phyloP scores from a whole-genome alignment of 805 yeast genomes.

The Cyberlindnera americana region DNA sequence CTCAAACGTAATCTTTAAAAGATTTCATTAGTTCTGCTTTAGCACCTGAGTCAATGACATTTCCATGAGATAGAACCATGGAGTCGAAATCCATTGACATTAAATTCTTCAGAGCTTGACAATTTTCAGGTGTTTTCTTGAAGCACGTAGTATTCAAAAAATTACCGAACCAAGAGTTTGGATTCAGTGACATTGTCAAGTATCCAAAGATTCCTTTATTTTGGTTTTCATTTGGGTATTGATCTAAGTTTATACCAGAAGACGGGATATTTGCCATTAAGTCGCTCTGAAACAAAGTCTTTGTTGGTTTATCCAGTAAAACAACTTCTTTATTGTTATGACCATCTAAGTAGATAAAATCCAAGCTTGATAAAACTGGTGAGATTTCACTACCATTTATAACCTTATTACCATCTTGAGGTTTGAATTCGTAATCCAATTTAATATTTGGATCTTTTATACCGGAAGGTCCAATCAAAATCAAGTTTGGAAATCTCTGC shows the following conservation, averaged over 20 bases:
- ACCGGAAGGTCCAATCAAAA: constrained; percentile 57
- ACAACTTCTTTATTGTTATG: constrained; percentile 58
- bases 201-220: constrained; percentile 42
- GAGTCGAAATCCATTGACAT: constrained; percentile 43
- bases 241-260: constrained; percentile 49
- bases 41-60: constrained; percentile 43
- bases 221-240: constrained; percentile 37
- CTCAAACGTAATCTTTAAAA: no score
- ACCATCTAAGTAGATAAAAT: constrained; percentile 52
- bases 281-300: constrained; percentile 56
- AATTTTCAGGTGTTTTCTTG: constrained; percentile 13
- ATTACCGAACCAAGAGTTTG: constrained; percentile 37
- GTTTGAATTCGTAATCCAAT: constrained; percentile 40
- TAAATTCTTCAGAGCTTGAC: constrained; percentile 15
- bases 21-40: constrained; percentile 11
- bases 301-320: constrained; percentile 42
- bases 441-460: constrained; percentile 33
- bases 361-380: constrained; percentile 42
- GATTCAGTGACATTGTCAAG: constrained; percentile 38
- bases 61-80: constrained; percentile 60
- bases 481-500: constrained; percentile 44
- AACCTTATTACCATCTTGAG: constrained; percentile 34
- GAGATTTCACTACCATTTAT: constrained; percentile 32
- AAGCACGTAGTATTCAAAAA: constrained; percentile 27
- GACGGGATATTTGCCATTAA: constrained; percentile 54